Evolutionary conservation across 345 rosid genomes (phyloP).

Genomic region (Iberis pinnata): DNA sequence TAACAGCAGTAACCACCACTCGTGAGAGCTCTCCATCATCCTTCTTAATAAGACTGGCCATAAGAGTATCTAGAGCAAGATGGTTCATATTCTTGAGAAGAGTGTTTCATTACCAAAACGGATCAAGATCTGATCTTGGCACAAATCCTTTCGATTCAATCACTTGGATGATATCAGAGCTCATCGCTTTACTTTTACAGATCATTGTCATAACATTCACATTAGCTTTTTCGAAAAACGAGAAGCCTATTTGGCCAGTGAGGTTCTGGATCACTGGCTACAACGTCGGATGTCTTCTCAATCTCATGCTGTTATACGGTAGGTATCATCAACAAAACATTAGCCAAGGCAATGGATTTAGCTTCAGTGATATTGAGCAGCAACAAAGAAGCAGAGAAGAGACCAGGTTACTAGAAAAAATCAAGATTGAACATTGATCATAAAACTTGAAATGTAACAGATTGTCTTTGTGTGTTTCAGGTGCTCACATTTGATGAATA

Average conservation of each 20-base stretch:
- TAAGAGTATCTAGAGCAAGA: slow-evolving; percentile 82
- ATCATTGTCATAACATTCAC: slow-evolving; percentile 51
- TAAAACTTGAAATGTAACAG: background rate
- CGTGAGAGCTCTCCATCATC: slow-evolving; percentile 38
- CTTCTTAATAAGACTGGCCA: slow-evolving; percentile 53
- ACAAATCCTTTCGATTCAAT: slow-evolving; percentile 80
- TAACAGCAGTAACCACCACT: slow-evolving; percentile 6
- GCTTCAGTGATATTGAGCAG: slow-evolving; percentile 55
- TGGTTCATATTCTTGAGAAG: slow-evolving; percentile 90
- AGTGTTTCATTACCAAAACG: slow-evolving; percentile 92
- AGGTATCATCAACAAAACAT: slow-evolving; percentile 48
- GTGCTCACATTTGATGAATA: slow-evolving; percentile 78
- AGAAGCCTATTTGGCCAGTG: slow-evolving; percentile 88
- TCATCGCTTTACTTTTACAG: slow-evolving; percentile 60
- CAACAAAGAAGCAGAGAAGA: slow-evolving; percentile 60
- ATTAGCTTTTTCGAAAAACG: slow-evolving; percentile 52
- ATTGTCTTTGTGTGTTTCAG: slow-evolving; percentile 29
- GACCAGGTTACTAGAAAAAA: slow-evolving; percentile 45
- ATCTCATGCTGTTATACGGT: slow-evolving; percentile 61
- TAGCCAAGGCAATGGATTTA: slow-evolving; percentile 44
- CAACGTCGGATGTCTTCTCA: slow-evolving; percentile 67
- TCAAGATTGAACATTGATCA: background rate
- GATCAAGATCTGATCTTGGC: slow-evolving; percentile 72
- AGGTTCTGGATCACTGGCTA: slow-evolving; percentile 82
- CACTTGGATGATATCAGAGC: slow-evolving; percentile 83